Evolutionary conservation across 164 flowering plant species (phyloP), one percentile per base, ranked within the genome.

Genomic region (Liriodendron chinense): DNA sequence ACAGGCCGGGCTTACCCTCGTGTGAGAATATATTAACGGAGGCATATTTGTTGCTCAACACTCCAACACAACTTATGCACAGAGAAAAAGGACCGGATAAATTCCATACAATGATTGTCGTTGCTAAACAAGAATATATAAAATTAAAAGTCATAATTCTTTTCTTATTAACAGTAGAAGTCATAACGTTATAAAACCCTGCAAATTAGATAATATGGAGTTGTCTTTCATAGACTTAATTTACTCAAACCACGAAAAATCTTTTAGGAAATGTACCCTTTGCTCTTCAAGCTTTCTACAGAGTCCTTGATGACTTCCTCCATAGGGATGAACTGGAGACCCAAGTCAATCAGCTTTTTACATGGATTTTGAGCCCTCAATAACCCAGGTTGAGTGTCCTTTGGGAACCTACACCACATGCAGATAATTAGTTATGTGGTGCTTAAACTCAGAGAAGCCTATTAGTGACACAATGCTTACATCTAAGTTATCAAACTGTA

Each of bases 301-400:
- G 93, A 71, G 25, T 94, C 98, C 85, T 83, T 95, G 80, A 94
- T 91, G 47, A 92, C 92, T 74, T 92, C 88, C 78, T 95, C 99
- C 94, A 93, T 80, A n/a, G 96, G 84, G 76, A 76, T 87, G 77
- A 92, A 91, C 12, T 92, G 76, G 10, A 96, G 74, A 49, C 99
- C 98, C 85, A 96, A 75, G 75, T 88, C 92, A 77, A 86, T 93
- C 63, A 96, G 84, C 88, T 95, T 93, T 84, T 88, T 87, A 0
- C 89, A 65, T 72, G 79, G 92, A 70, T 85, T 73, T 75, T 88
- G 83, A 7, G 81, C 75, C 78, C 96, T 85, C 85, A 92, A 64
- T 72, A 93, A 62, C 65, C 96, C 97, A 5, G 96, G 93, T 75
- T 90, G 98, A 3, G 96, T 90, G 70, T 92, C 98, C 78, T 78